Evolutionary conservation across 345 rosid species (phyloP).

Genomic region (Gossypium mustelinum): DNA sequence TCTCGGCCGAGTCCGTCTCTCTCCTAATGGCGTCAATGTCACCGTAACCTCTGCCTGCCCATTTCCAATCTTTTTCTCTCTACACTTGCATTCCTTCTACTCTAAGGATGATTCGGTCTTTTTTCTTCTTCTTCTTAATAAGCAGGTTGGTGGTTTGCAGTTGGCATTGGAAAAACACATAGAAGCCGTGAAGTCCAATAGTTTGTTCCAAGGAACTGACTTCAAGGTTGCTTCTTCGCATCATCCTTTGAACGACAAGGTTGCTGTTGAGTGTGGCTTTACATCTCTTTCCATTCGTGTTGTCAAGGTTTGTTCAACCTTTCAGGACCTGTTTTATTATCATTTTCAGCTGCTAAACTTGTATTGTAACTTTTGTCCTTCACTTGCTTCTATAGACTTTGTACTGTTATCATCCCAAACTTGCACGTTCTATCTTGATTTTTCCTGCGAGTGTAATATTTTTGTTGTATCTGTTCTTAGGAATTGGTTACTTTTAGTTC

Average conservation of each 20-base stretch:
- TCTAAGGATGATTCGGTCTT: not conserved
- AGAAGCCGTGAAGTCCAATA: constrained; percentile 36
- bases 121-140: not conserved
- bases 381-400: not conserved
- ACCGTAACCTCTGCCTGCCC: constrained; percentile 43
- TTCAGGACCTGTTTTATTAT: not conserved
- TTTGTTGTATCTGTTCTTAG: constrained; percentile 29
- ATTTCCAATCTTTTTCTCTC: not conserved
- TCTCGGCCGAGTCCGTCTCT: constrained; percentile 86
- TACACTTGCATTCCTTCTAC: not conserved
- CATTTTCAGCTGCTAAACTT: not conserved
- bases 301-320: constrained; percentile 50
- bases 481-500: constrained; percentile 85
- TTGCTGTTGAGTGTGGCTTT: constrained; percentile 82
- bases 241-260: constrained; percentile 61
- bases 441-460: not conserved
- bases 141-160: constrained; percentile 74
- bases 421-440: not conserved
- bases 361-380: not conserved
- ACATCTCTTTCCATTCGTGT: constrained; percentile 79
- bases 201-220: constrained; percentile 79
- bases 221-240: constrained; percentile 83
- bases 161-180: constrained; percentile 64
- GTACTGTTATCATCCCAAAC: not conserved
- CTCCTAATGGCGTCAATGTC: constrained; percentile 80